Conservation (phyloP, 768 basidiomycete species). For the Suillus tomentosus region DNA sequence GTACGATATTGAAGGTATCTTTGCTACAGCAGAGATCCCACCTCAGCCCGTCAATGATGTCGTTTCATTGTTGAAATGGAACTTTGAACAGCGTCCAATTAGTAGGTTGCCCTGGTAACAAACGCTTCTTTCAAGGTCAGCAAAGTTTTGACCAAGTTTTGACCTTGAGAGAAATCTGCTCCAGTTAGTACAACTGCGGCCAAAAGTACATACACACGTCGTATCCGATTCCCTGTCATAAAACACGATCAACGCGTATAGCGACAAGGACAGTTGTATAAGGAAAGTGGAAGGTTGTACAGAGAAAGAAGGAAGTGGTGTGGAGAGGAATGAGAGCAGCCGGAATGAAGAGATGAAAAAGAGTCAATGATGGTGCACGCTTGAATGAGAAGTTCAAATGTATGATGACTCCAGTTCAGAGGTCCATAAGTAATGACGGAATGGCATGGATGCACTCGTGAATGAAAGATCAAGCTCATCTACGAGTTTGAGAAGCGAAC, state of each 20-base stretch:
- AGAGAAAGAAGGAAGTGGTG: background rate
- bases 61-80: too few species aligned
- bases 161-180: background rate
- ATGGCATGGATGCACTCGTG: background rate
- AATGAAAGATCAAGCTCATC: constrained; percentile 10
- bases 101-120: too few species aligned
- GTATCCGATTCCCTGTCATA: background rate
- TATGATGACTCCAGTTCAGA: background rate
- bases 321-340: background rate
- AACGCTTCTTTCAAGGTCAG: too few species aligned
- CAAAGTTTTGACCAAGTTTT: background rate
- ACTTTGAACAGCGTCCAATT: too few species aligned
- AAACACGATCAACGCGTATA: constrained; percentile 1
- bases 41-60: too few species aligned
- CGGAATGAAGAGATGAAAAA: background rate
- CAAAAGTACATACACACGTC: constrained; percentile 2
- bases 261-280: background rate
- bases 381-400: background rate
- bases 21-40: too few species aligned
- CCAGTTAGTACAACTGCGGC: background rate
- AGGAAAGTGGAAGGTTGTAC: background rate
- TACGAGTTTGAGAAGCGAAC: background rate
- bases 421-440: background rate
- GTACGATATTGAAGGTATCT: too few species aligned
- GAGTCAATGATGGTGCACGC: background rate